Conservation (phyloP, 2,329 filamentous ascomycete species). For the Neoarthrinium moseri region DNA sequence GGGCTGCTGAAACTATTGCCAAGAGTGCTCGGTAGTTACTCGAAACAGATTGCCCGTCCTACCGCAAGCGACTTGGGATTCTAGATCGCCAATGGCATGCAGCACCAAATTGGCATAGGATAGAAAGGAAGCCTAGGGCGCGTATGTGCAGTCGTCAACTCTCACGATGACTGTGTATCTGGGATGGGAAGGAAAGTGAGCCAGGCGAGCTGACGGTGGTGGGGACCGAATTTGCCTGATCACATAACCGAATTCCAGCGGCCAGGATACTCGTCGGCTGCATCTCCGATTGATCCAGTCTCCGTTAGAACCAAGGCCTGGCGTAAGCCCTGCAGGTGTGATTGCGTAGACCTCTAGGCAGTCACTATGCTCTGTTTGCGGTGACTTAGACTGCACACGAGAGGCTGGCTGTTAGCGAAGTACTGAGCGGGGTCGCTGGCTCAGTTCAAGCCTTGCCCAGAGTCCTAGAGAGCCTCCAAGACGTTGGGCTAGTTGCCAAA, state of each 20-base stretch:
- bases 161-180: background rate
- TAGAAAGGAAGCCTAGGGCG: background rate
- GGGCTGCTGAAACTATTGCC: conserved; percentile 27
- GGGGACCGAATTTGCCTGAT: background rate
- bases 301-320: background rate
- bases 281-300: conserved; percentile 1
- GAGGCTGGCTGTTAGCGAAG: background rate
- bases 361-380: background rate
- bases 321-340: background rate
- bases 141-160: background rate
- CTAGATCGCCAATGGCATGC: no score
- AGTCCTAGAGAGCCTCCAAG: background rate
- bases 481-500: conserved; percentile 3
- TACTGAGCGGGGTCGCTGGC: background rate
- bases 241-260: background rate
- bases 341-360: background rate
- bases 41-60: conserved; percentile 22
- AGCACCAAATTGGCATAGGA: no score
- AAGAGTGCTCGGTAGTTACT: conserved; percentile 18
- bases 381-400: background rate
- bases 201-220: background rate
- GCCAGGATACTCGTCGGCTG: background rate
- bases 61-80: no score
- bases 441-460: background rate
- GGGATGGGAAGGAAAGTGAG: background rate